A percentile compares a stretch with the other conserved stretches of the same genome.
Conservation (phyloP, 1,284 basidiomycete genomes). For the Marasmius oreades region DNA sequence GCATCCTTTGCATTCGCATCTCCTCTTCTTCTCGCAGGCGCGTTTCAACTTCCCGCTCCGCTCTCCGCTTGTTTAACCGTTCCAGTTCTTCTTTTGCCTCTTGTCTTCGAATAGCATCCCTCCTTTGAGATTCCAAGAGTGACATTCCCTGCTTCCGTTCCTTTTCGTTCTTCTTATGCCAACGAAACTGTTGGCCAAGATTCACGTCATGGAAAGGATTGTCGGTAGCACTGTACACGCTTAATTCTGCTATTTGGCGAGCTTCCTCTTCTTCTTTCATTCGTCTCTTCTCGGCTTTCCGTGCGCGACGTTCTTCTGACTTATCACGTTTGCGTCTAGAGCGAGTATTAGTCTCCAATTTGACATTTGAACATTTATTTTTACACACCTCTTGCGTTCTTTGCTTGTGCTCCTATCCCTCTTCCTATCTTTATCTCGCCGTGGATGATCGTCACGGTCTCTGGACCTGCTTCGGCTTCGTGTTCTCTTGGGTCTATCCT, state of each 20-base stretch:
- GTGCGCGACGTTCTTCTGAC: constrained; percentile 71
- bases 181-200: constrained; percentile 91
- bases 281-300: constrained; percentile 80
- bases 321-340: constrained; percentile 75
- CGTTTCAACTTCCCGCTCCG: constrained; percentile 89
- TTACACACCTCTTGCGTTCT: constrained; percentile 57
- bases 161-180: constrained; percentile 98
- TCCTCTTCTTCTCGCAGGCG: constrained; percentile 91
- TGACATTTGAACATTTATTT: constrained; percentile 1
- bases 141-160: constrained; percentile 88
- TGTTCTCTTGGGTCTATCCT: constrained; percentile 29
- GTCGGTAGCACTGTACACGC: constrained; percentile 90
- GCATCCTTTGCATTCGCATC: constrained; percentile 79
- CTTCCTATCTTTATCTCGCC: constrained; percentile 37
- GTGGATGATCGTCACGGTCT: constrained; percentile 29
- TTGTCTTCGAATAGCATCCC: constrained; percentile 78
- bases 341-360: constrained; percentile 13
- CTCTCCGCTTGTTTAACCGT: constrained; percentile 83
- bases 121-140: constrained; percentile 73
- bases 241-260: constrained; percentile 83
- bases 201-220: constrained; percentile 99
- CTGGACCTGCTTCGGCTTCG: constrained; percentile 42
- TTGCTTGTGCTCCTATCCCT: constrained; percentile 32
- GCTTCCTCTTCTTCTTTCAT: constrained; percentile 84
- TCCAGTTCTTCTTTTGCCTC: constrained; percentile 97